A percentile compares a stretch with the other conserved stretches of the same genome.
These are phyloP conservation scores for Ceraceosorus guamensis DNA, from an alignment of 1,284 basidiomycete species.

Conservation along the genomic window DNA sequence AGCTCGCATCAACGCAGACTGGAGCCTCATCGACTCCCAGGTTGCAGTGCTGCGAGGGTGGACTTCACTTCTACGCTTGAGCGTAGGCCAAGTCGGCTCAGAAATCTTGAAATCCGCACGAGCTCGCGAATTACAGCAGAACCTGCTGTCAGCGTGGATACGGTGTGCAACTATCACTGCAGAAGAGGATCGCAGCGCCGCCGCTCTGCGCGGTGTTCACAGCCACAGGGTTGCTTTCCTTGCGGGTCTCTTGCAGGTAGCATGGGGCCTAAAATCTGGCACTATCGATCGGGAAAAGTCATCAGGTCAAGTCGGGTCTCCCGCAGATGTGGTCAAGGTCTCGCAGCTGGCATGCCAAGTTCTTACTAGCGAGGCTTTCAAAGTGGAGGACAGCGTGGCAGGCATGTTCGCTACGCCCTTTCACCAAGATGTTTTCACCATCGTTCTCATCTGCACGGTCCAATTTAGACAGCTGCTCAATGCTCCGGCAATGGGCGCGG, in stretches of 20 bases:
- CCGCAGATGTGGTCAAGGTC: slow-evolving; percentile 56
- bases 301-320: too few relatives aligned
- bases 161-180: slow-evolving; percentile 53
- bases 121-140: slow-evolving; percentile 14
- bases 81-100: slow-evolving; percentile 57
- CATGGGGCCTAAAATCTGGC: slow-evolving; percentile 50
- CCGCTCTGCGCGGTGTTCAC: slow-evolving; percentile 78
- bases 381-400: slow-evolving; percentile 67
- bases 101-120: slow-evolving; percentile 59
- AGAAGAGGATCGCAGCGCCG: slow-evolving; percentile 64
- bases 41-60: slow-evolving; percentile 68
- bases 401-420: slow-evolving; percentile 63
- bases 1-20: slow-evolving; percentile 68
- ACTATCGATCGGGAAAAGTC: too few relatives aligned
- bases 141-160: slow-evolving; percentile 22
- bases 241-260: slow-evolving; percentile 66
- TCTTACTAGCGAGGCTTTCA: slow-evolving; percentile 65
- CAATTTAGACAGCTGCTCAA: slow-evolving; percentile 16
- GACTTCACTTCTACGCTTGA: slow-evolving; percentile 59
- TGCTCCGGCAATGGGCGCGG: background rate
- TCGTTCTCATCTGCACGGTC: slow-evolving; percentile 20
- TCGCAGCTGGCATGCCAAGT: slow-evolving; percentile 61
- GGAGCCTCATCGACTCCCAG: slow-evolving; percentile 74
- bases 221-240: slow-evolving; percentile 67
- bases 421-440: slow-evolving; percentile 54